Conservation (phyloP, 1,139 yeast genomes). For the Suhomyces kunorum region DNA sequence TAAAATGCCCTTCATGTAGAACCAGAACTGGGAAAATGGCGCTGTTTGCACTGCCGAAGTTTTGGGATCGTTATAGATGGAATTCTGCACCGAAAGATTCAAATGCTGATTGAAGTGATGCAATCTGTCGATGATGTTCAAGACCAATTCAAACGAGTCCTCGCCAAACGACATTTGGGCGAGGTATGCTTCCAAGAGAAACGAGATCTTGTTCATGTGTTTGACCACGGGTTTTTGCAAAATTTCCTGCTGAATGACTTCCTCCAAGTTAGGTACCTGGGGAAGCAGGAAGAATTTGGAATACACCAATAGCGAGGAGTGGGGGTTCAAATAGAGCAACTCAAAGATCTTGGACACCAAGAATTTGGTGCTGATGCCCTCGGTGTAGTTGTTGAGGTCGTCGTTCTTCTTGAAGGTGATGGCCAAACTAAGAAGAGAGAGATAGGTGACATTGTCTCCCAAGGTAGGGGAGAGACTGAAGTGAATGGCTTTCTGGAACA, state of each 20-base stretch:
- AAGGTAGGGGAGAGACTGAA: slow-evolving; percentile 27
- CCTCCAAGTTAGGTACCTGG: slow-evolving; percentile 17
- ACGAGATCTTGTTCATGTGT: slow-evolving; percentile 51
- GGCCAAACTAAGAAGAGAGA: slow-evolving; percentile 40
- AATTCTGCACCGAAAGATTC: slow-evolving; percentile 25
- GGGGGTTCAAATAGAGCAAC: slow-evolving; percentile 25
- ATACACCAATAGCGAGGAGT: slow-evolving; percentile 18
- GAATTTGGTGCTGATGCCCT: slow-evolving; percentile 25
- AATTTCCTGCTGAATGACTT: slow-evolving; percentile 19
- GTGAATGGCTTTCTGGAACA: slow-evolving; percentile 30
- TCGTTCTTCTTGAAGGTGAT: slow-evolving; percentile 28
- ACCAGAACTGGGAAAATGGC: slow-evolving; percentile 35
- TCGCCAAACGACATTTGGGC: slow-evolving; percentile 21
- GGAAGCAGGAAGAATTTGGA: slow-evolving; percentile 20
- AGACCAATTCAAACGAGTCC: slow-evolving; percentile 24
- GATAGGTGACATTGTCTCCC: slow-evolving; percentile 28
- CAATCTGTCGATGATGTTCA: slow-evolving; percentile 23
- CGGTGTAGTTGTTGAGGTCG: slow-evolving; percentile 25
- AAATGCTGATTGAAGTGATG: slow-evolving; percentile 31
- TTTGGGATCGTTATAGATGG: slow-evolving; percentile 24
- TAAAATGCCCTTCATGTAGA: slow-evolving; percentile 42
- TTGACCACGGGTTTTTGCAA: slow-evolving; percentile 46
- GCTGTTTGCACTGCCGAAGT: slow-evolving; percentile 15
- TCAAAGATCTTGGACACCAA: slow-evolving; percentile 25
- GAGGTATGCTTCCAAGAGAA: slow-evolving; percentile 43